Conservation (phyloP, 2,329 filamentous ascomycete genomes). For the Ceratocystis harringtonii region DNA sequence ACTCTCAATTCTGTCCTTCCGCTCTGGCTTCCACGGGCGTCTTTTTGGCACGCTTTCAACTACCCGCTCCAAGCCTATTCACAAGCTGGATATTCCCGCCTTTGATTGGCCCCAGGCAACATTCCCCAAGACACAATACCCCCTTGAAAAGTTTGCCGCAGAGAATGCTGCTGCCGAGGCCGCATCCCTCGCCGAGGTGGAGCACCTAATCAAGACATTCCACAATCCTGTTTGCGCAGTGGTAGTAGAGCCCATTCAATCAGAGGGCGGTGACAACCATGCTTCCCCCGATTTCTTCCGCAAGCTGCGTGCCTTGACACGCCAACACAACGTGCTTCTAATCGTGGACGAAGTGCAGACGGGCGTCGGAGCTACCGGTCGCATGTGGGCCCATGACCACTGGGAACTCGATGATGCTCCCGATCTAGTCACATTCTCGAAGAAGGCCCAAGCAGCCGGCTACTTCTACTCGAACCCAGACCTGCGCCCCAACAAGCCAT, state of each 20-base stretch:
- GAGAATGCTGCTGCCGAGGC: slow-evolving; percentile 60
- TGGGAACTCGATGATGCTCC: slow-evolving; percentile 58
- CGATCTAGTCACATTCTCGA: slow-evolving; percentile 79
- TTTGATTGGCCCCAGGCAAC: slow-evolving; percentile 78
- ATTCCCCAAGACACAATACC: slow-evolving; percentile 66
- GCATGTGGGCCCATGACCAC: slow-evolving; percentile 80
- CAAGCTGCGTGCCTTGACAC: slow-evolving; percentile 56
- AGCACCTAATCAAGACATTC: slow-evolving; percentile 50
- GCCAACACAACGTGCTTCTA: slow-evolving; percentile 53
- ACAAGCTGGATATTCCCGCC: slow-evolving; percentile 77
- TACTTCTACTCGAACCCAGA: slow-evolving; percentile 69
- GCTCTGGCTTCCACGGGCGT: slow-evolving; percentile 64
- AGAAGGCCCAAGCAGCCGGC: slow-evolving; percentile 73
- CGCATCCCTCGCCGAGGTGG: slow-evolving; percentile 57
- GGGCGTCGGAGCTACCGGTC: slow-evolving; percentile 69
- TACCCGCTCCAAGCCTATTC: slow-evolving; percentile 67
- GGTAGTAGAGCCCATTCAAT: slow-evolving; percentile 67
- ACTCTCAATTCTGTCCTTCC: slow-evolving; percentile 66
- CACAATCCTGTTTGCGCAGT: slow-evolving; percentile 59
- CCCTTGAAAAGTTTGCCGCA: slow-evolving; percentile 50
- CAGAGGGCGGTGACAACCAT: slow-evolving; percentile 73
- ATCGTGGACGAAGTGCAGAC: slow-evolving; percentile 81
- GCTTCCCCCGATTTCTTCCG: slow-evolving; percentile 66
- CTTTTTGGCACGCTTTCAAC: slow-evolving; percentile 65
- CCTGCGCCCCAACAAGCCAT: slow-evolving; percentile 64